A percentile compares a stretch with the other conserved stretches of the same genome.
These are phyloP conservation scores for Rosa rugosa DNA, from an alignment of 306 rosid species.

Conservation along the genomic window DNA sequence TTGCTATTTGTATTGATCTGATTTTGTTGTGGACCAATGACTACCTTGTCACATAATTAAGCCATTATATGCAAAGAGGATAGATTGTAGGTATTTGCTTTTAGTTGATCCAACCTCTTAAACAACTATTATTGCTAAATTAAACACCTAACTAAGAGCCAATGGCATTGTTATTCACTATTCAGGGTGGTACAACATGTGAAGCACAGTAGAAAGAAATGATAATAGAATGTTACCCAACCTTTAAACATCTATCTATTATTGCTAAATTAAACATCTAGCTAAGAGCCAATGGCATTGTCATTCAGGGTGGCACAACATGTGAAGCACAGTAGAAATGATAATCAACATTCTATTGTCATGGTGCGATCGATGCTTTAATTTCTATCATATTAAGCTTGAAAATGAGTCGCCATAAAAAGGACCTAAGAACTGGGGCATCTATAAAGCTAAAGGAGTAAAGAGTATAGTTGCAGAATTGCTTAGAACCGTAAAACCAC, in stretches of 20 bases:
- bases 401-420: not conserved
- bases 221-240: not conserved
- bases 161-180: not conserved
- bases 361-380: not conserved
- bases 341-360: slow-evolving; percentile 1
- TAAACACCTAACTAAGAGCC: not conserved
- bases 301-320: not conserved
- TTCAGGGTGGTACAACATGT: not conserved
- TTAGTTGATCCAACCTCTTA: not conserved
- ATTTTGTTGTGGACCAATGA: not conserved
- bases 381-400: not conserved
- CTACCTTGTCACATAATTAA: not conserved
- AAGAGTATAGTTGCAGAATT: not conserved
- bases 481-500: not conserved
- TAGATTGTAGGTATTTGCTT: not conserved
- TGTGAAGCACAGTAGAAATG: not conserved
- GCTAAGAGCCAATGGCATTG: not conserved
- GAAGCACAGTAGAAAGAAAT: not conserved
- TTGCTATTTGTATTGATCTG: not conserved
- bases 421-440: not conserved
- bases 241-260: not conserved
- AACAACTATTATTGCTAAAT: not conserved
- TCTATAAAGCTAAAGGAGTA: not conserved
- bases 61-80: not conserved
- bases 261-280: not conserved